Conservation (phyloP, 139 green algal genomes). For the Chlamydomonas eustigma region DNA sequence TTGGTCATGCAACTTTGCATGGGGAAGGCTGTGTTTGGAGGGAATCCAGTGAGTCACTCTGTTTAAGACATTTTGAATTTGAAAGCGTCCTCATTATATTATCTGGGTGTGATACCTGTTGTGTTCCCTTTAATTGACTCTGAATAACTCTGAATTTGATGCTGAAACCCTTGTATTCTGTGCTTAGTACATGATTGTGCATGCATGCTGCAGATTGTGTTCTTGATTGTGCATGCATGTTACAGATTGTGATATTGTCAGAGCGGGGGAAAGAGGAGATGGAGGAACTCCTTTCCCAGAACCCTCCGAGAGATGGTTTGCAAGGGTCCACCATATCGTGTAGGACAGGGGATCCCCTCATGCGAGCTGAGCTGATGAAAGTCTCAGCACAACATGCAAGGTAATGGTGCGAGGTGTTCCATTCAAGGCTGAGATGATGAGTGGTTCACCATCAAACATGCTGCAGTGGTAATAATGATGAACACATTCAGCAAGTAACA, state of each 20-base stretch:
- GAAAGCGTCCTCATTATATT: too few species aligned
- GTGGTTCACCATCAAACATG: too few species aligned
- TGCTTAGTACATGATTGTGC: background rate
- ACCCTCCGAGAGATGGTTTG: background rate
- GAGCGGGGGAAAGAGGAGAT: slow-evolving; percentile 4
- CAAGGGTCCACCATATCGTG: slow-evolving; percentile 3
- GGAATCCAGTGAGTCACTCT: background rate
- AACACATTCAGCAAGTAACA: too few species aligned
- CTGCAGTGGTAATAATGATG: too few species aligned
- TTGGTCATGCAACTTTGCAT: slow-evolving; percentile 1
- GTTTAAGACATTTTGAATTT: too few species aligned
- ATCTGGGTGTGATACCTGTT: too few species aligned
- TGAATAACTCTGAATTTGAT: too few species aligned
- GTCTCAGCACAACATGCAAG: slow-evolving; percentile 10
- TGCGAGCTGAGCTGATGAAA: slow-evolving; percentile 1
- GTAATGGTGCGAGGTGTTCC: background rate
- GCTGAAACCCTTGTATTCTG: too few species aligned
- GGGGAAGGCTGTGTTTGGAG: background rate
- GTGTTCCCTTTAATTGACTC: too few species aligned
- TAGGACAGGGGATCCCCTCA: background rate
- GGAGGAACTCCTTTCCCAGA: background rate
- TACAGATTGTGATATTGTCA: slow-evolving; percentile 1
- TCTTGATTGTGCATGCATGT: background rate
- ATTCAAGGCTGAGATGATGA: too few species aligned
- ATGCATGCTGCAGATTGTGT: background rate